Percentiles rank a stretch among this genome's conserved stretches.
Conservation (phyloP, 768 basidiomycete species). For the Podaxis rugospora region DNA sequence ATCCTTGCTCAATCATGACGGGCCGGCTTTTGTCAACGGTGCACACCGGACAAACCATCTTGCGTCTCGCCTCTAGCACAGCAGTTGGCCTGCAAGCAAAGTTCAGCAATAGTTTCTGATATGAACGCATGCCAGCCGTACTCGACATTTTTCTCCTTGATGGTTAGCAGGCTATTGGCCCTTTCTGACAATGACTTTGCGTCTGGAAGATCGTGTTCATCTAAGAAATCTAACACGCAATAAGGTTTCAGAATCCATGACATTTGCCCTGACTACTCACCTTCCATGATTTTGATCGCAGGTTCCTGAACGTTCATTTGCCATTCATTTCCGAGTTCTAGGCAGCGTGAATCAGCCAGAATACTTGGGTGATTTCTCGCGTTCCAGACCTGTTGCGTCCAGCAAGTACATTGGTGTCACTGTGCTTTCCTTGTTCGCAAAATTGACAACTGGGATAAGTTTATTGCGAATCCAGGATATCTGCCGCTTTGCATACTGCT, state of each 20-base stretch:
- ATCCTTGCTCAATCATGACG: conserved; percentile 57
- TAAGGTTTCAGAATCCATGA: neutral
- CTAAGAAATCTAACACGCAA: conserved; percentile 51
- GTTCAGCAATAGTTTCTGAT: conserved; percentile 4
- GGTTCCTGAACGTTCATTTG: conserved; percentile 43
- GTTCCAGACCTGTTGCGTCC: conserved; percentile 58
- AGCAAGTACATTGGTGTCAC: conserved; percentile 45
- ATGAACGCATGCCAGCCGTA: conserved; percentile 24
- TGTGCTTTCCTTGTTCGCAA: conserved; percentile 36
- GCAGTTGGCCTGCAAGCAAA: conserved; percentile 45
- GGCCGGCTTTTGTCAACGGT: conserved; percentile 54
- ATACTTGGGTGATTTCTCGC: neutral
- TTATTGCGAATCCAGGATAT: conserved; percentile 92
- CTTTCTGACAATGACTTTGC: conserved; percentile 50
- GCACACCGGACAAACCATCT: conserved; percentile 58
- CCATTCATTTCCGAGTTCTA: conserved; percentile 59
- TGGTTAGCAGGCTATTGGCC: conserved; percentile 49
- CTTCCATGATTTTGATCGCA: conserved; percentile 45
- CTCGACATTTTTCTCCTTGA: conserved; percentile 37
- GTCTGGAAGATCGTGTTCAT: conserved; percentile 43
- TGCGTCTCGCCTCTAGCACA: conserved; percentile 50
- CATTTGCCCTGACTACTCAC: conserved; percentile 23
- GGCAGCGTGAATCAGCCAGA: neutral
- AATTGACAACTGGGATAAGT: conserved; percentile 65
- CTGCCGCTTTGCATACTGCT: conserved; percentile 90